Percentiles rank a stretch among this genome's conserved stretches.
Evolutionary conservation across 495 filamentous ascomycete genomes (phyloP).

Genomic region (Podospora appendiculata): DNA sequence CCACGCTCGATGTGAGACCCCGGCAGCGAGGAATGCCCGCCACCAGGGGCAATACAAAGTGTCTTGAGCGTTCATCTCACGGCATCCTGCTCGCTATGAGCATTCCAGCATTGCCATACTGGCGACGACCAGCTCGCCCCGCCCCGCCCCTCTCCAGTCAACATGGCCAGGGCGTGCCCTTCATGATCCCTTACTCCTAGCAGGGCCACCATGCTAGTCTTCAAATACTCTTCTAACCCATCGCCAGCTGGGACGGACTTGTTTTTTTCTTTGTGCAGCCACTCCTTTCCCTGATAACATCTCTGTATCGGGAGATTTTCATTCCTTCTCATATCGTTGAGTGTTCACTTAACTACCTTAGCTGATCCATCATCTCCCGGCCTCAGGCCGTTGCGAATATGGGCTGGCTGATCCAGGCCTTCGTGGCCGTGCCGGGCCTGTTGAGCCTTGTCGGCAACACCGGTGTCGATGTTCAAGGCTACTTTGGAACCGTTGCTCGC

Average conservation of each 20-base stretch:
- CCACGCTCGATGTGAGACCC: neutral
- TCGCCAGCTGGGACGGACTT: neutral
- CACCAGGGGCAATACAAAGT: neutral
- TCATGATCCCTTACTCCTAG: too few species aligned
- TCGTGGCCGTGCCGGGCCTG: conserved; percentile 18
- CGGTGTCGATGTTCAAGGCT: conserved; percentile 5
- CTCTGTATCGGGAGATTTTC: neutral
- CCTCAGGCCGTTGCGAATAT: conserved; percentile 10
- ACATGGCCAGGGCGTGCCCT: neutral
- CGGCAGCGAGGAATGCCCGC: neutral
- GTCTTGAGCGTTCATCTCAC: conserved; percentile 2
- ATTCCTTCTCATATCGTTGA: neutral
- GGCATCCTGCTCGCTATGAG: neutral
- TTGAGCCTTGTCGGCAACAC: conserved; percentile 10
- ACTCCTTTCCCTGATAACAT: neutral
- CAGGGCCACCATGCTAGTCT: neutral
- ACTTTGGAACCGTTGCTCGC: conserved; percentile 7
- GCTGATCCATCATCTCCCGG: neutral
- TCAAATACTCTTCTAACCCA: neutral
- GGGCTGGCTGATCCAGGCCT: conserved; percentile 13
- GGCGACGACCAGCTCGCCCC: neutral
- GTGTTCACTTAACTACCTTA: neutral
- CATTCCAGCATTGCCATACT: conserved; percentile 5
- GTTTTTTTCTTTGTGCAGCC: neutral
- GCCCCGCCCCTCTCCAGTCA: neutral